Base-by-base conservation (phyloP, 176 grass and related monocot species). In the Alloteropsis semialata region DNA sequence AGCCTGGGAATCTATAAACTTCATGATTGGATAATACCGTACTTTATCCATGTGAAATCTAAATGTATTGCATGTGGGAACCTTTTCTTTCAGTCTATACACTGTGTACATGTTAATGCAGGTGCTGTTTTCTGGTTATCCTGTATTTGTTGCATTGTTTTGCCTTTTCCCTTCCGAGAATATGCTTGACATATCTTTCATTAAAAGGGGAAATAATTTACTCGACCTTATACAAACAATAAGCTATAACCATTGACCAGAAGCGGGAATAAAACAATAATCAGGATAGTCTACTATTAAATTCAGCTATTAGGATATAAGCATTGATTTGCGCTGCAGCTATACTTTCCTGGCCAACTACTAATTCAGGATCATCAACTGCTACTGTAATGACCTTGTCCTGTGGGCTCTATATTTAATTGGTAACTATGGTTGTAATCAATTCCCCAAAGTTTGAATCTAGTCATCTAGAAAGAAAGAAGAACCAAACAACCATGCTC, bases 61-160 rank as follows among this genome's bases (percentile, higher is more conserved):
- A 70, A n/a, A 70, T 70, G 67, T 70, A 25, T 17, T 45, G 41
- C 16, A 55, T 37, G 9, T 54, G 48, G 76, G 55, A 64, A 72
- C 3, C 19, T 81, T 86, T 65, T 46, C 38, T 75, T 39, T 59
- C 49, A 81, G 14, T 65, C 43, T 75, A 65, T 22, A 22, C 50
- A 45, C 41, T 22, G 43, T 45, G 14, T 45, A 18, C 13, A 45
- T 69, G 38, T 69, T 43, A 42, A 13, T 24, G 36, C 21, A 43
- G 37, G 10, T 43, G 37, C 2, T 41, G 19, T 68, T 68, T 68
- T 68, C 36, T 69, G 37, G 12, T 42, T 42, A 36, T 64, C 30
- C 62, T 65, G 62, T 65, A 65, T 21, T 10, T 21, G 3, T 65
- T 42, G 19, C 34, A 25, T 25, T 69, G 13, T 69, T 69, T 69